Evolutionary conservation across 2,329 filamentous ascomycete genomes (phyloP), one percentile per base, ranked within the genome.

Genomic region (Berkeleyomyces rouxiae): DNA sequence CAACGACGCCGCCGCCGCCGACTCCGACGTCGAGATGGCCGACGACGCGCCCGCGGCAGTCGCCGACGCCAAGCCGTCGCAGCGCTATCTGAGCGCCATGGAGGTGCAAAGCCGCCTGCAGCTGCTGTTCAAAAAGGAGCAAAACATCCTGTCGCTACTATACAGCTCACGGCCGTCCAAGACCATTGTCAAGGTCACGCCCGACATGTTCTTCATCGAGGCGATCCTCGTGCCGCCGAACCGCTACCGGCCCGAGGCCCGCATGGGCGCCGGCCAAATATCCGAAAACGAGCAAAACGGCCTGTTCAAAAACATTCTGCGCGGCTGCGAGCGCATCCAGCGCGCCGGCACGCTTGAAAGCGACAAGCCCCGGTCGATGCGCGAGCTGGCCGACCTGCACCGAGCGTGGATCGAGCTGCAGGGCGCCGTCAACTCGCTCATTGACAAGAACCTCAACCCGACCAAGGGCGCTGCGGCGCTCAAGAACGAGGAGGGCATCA

Each of bases 141-240:
- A 86, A 66, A 90, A 96, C 51, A 79, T 99, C 40, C 72, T 99
- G 51, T 79, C 84, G 13, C 78, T 96, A n/a, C 76, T 99, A 3
- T 99, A 96, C 74, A 87, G 85, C 70, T 86, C 88, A 16, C 84
- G 86, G 64, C 83, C 86, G 3, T 72, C 73, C 7, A 84, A 82
- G 70, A 82, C 79, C 63, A 74, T 78, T 44, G 74, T 74, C 5
- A 76, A 76, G 16, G 77, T 90, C n/a, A 83, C 77, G 2, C 82
- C 89, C 1, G 88, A 96, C 67, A 96, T 97, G 85, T 97, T 99
- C 75, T 99, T 99, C 74, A 78, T 97, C 63, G 85, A 87, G 63
- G 86, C 84, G 43, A 77, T 99, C 61, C 78, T 97, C 11, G 90
- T 99, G 0, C 90, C 95, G 1, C 93, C 93, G 1, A 99, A 96